phyloP scores from a whole-genome alignment of 768 basidiomycete genomes.

The Termitomyces sp. region DNA sequence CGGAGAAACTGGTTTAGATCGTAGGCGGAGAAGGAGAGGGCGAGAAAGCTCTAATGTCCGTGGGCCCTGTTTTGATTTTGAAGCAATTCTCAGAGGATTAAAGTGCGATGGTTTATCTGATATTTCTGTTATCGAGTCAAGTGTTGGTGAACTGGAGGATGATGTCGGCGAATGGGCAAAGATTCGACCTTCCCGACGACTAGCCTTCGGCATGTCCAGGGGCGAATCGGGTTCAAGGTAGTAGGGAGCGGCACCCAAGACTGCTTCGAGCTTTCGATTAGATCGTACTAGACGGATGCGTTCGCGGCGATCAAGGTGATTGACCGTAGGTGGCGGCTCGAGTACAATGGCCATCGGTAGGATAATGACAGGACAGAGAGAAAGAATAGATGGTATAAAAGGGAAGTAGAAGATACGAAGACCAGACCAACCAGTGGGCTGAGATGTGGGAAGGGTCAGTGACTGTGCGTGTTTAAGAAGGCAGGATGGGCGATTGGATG shows the following conservation, averaged over 20 bases:
- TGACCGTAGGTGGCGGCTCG: constrained; percentile 45
- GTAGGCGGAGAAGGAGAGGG: constrained; percentile 19
- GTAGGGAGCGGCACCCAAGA: constrained; percentile 45
- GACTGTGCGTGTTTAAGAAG: not conserved
- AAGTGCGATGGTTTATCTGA: not conserved
- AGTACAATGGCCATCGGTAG: constrained; percentile 3
- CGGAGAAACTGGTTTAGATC: constrained; percentile 15
- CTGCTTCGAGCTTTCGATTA: constrained; percentile 51
- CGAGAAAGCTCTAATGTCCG: constrained; percentile 15
- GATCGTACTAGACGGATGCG: constrained; percentile 55
- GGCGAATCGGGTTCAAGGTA: constrained; percentile 25
- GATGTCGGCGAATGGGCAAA: constrained; percentile 21
- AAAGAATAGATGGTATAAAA: not conserved
- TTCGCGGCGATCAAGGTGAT: constrained; percentile 42
- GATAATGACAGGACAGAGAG: not conserved
- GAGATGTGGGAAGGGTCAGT: not conserved
- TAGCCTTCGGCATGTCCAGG: constrained; percentile 8
- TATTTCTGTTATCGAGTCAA: constrained; percentile 1
- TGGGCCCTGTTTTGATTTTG: constrained; percentile 14
- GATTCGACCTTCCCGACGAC: constrained; percentile 20
- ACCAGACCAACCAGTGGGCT: constrained; percentile 16
- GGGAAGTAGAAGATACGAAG: not conserved
- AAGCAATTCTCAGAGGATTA: not conserved
- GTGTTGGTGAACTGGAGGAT: constrained; percentile 16
- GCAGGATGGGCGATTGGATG: constrained; percentile 1